Percentiles rank a stretch among this genome's conserved stretches.
These are phyloP conservation scores for Albizia julibrissin DNA, from an alignment of 306 rosid species.

Conservation along the genomic window DNA sequence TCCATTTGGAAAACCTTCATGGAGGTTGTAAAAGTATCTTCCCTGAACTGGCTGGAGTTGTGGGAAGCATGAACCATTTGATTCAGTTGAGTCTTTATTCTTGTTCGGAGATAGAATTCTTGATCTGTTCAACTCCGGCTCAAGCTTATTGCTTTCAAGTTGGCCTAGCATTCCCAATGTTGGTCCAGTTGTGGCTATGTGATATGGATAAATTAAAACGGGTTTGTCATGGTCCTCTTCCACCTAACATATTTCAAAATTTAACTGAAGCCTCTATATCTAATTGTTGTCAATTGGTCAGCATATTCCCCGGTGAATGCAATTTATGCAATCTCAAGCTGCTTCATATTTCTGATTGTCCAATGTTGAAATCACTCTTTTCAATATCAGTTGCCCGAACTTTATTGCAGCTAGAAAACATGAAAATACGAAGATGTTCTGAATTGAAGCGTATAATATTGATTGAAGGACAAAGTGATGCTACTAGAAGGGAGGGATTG, in stretches of 20 bases:
- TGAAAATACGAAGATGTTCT: neutral
- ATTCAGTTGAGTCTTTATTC: neutral
- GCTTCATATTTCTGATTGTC: neutral
- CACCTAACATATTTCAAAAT: neutral
- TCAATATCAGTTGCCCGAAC: neutral
- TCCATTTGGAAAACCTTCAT: neutral
- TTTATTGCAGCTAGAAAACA: neutral
- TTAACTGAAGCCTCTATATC: neutral
- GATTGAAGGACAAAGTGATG: neutral
- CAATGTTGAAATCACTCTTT: neutral
- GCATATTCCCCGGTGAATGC: neutral
- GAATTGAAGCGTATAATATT: neutral
- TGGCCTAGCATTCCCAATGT: too few species aligned
- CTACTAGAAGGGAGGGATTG: neutral
- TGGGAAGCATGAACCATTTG: neutral
- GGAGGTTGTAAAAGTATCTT: neutral
- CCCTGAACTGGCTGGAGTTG: neutral
- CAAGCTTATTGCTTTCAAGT: neutral
- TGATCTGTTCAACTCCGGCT: neutral
- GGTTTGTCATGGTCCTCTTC: neutral
- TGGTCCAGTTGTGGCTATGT: too few species aligned
- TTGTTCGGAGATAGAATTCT: neutral
- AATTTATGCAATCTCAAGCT: neutral
- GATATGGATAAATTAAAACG: too few species aligned
- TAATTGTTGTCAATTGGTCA: neutral